These are phyloP conservation scores for Colletotrichum liaoningense DNA, from an alignment of 2,329 filamentous ascomycete genomes.

Conservation along the genomic window DNA sequence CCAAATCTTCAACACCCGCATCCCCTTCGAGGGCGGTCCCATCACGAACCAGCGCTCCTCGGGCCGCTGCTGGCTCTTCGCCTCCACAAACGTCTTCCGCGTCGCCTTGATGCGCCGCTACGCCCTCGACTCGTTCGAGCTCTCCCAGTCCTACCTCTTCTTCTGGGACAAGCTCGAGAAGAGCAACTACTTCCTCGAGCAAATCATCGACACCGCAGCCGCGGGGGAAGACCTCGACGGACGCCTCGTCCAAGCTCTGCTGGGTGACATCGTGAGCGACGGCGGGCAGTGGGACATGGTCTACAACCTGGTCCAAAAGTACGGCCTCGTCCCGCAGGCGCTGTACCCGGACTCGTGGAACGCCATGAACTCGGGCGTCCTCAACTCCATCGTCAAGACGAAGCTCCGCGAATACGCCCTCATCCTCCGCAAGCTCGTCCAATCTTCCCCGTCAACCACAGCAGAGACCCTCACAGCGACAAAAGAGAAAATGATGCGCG, in stretches of 20 bases:
- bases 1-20: slow-evolving; percentile 86
- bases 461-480: slow-evolving; percentile 55
- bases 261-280: slow-evolving; percentile 77
- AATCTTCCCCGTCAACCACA: slow-evolving; percentile 41
- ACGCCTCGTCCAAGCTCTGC: slow-evolving; percentile 76
- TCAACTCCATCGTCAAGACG: slow-evolving; percentile 82
- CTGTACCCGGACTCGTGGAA: slow-evolving; percentile 88
- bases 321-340: slow-evolving; percentile 85
- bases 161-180: slow-evolving; percentile 97
- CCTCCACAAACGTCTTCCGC: slow-evolving; percentile 90
- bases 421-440: slow-evolving; percentile 70
- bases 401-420: slow-evolving; percentile 90
- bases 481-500: slow-evolving; percentile 81
- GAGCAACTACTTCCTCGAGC: slow-evolving; percentile 88
- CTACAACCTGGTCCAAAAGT: slow-evolving; percentile 85
- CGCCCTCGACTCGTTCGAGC: slow-evolving; percentile 80
- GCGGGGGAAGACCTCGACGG: slow-evolving; percentile 74
- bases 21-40: slow-evolving; percentile 83
- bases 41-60: slow-evolving; percentile 87
- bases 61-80: slow-evolving; percentile 92
- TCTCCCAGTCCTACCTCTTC: slow-evolving; percentile 90
- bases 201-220: slow-evolving; percentile 77
- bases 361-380: slow-evolving; percentile 74
- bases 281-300: slow-evolving; percentile 96
- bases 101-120: slow-evolving; percentile 90